Evolutionary conservation across 2,329 filamentous ascomycete species (phyloP).

Genomic region (Microcyclospora tardicrescens): DNA sequence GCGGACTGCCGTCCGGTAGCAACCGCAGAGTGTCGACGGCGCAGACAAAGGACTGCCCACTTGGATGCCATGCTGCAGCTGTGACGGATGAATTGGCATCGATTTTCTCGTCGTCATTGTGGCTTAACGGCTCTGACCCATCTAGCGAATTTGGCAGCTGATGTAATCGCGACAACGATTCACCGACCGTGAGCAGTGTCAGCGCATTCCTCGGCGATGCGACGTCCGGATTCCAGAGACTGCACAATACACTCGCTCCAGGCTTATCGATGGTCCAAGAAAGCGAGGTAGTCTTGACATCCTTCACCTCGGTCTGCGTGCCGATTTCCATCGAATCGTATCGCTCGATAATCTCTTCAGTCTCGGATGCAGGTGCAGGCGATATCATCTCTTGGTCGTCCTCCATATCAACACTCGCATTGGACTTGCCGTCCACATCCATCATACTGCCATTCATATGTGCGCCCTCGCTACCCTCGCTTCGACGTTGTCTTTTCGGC

Average conservation of each 20-base stretch:
- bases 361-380: constrained; percentile 15
- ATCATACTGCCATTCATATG: constrained; percentile 33
- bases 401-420: constrained; percentile 12
- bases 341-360: constrained; percentile 15
- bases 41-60: constrained; percentile 18
- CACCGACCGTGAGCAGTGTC: constrained; percentile 21
- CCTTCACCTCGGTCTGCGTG: constrained; percentile 23
- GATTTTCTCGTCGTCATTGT: constrained; percentile 17
- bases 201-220: constrained; percentile 9
- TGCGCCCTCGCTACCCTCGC: constrained; percentile 17
- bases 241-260: constrained; percentile 15
- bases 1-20: constrained; percentile 9
- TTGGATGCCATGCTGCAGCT: constrained; percentile 23
- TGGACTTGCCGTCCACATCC: constrained; percentile 27
- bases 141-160: constrained; percentile 14
- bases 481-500: constrained; percentile 21
- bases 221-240: constrained; percentile 18
- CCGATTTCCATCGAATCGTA: constrained; percentile 22
- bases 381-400: constrained; percentile 15
- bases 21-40: constrained; percentile 15
- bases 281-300: constrained; percentile 22
- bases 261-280: constrained; percentile 22
- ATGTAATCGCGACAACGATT: constrained; percentile 23
- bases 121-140: constrained; percentile 11
- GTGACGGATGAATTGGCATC: constrained; percentile 17